Percentiles rank a stretch among this genome's conserved stretches.
Conservation (phyloP, 2,329 filamentous ascomycete species). For the Fusarium tricinctum region DNA sequence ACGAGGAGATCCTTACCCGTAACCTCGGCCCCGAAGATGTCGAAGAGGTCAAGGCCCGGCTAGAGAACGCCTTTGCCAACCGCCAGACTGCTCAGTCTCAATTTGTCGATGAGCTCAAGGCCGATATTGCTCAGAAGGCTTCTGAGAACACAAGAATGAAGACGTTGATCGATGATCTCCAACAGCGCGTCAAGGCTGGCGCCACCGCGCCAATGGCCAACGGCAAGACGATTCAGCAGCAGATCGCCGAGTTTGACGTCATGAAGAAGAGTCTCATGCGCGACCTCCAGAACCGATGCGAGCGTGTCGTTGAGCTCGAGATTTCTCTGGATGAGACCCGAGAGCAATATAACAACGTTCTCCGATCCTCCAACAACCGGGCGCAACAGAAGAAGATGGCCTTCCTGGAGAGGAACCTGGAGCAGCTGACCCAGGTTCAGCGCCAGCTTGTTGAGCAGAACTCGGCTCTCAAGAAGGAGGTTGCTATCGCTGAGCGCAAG, state of each 20-base stretch:
- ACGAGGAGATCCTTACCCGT: constrained; percentile 83
- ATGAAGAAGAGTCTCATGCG: constrained; percentile 99
- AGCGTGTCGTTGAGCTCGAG: constrained; percentile 97
- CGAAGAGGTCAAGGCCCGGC: constrained; percentile 84
- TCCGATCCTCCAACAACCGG: constrained; percentile 96
- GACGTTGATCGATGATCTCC: constrained; percentile 83
- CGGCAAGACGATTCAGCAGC: constrained; percentile 94
- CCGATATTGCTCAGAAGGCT: constrained; percentile 80
- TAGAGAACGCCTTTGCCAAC: constrained; percentile 82
- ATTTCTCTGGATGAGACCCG: constrained; percentile 97
- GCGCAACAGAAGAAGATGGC: constrained; percentile 99
- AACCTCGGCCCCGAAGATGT: constrained; percentile 84
- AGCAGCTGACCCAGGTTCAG: constrained; percentile 97
- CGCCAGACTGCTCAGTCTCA: constrained; percentile 81
- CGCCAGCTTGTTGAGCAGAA: constrained; percentile 98
- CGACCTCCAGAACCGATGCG: constrained; percentile 97
- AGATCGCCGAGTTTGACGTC: constrained; percentile 97
- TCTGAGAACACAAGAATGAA: constrained; percentile 88
- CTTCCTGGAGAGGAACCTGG: constrained; percentile 96
- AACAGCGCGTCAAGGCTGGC: constrained; percentile 78
- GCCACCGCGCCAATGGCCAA: constrained; percentile 73
- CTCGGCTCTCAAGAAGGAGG: constrained; percentile 96
- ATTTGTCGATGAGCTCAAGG: constrained; percentile 81
- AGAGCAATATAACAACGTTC: constrained; percentile 99
- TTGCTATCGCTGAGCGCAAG: constrained; percentile 97